Percentiles rank a stretch among this genome's conserved stretches.
These are phyloP conservation scores for Rhizopogon salebrosus DNA, from an alignment of 768 basidiomycete species.

Conservation along the genomic window DNA sequence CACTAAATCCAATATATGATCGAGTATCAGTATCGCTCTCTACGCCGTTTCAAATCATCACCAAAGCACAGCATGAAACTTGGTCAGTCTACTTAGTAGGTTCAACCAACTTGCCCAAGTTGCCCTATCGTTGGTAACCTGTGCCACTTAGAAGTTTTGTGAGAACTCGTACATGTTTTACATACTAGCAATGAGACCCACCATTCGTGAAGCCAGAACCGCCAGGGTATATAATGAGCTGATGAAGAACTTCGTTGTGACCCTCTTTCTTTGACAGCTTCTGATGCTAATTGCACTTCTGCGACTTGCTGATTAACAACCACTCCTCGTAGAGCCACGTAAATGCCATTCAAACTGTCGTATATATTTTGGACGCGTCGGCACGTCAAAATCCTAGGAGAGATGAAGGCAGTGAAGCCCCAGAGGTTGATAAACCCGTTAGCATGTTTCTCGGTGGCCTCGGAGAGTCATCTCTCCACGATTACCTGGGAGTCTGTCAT, in stretches of 20 bases:
- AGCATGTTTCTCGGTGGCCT: constrained; percentile 9
- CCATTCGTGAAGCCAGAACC: neutral
- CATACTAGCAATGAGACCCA: neutral
- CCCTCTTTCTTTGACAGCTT: neutral
- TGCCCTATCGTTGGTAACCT: too few relatives aligned
- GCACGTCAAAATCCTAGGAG: constrained; percentile 47
- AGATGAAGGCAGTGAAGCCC: constrained; percentile 19
- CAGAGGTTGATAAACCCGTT: constrained; percentile 23
- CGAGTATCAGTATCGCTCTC: too few relatives aligned
- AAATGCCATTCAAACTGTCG: constrained; percentile 38
- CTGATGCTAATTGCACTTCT: neutral
- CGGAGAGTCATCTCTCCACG: constrained; percentile 23
- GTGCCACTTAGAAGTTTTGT: neutral
- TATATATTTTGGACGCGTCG: constrained; percentile 50
- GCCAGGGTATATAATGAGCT: constrained; percentile 9
- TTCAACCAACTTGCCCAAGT: too few relatives aligned
- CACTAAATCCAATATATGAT: too few relatives aligned
- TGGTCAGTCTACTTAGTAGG: too few relatives aligned
- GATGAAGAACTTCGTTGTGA: neutral
- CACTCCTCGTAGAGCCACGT: neutral
- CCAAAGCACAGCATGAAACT: too few relatives aligned
- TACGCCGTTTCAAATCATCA: too few relatives aligned
- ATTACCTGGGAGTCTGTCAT: constrained; percentile 28
- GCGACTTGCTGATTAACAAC: neutral
- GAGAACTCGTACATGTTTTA: neutral